Percentiles rank a stretch among this genome's conserved stretches.
phyloP scores from a whole-genome alignment of 2,329 filamentous ascomycete species.

The Microcyclospora tardicrescens region DNA sequence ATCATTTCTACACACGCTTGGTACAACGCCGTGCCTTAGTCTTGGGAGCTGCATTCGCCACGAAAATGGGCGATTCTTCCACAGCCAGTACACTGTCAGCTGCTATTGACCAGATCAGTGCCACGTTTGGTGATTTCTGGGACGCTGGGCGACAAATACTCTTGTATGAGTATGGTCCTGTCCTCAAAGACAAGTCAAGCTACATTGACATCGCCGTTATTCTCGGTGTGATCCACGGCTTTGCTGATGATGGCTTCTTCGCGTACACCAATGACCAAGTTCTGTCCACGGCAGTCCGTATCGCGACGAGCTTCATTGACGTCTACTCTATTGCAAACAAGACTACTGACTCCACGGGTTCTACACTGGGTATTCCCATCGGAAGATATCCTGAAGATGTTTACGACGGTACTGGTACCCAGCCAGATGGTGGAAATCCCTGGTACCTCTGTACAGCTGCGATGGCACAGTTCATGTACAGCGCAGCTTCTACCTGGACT shows the following conservation, averaged over 20 bases:
- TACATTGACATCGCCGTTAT: slow-evolving; percentile 23
- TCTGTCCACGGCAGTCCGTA: slow-evolving; percentile 17
- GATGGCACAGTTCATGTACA: slow-evolving; percentile 21
- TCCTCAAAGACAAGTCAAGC: slow-evolving; percentile 18
- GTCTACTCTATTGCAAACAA: slow-evolving; percentile 18
- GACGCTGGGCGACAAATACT: slow-evolving; percentile 16
- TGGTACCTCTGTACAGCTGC: slow-evolving; percentile 24
- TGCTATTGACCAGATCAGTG: slow-evolving; percentile 15
- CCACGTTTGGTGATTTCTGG: slow-evolving; percentile 21
- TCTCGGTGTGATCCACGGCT: slow-evolving; percentile 22
- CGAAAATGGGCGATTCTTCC: slow-evolving; percentile 14
- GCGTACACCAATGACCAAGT: slow-evolving; percentile 21
- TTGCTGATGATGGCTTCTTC: slow-evolving; percentile 20
- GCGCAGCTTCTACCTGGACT: slow-evolving; percentile 11
- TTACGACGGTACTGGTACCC: slow-evolving; percentile 18
- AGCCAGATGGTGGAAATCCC: slow-evolving; percentile 20
- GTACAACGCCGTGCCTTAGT: slow-evolving; percentile 20
- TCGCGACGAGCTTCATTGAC: slow-evolving; percentile 18
- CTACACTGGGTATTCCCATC: slow-evolving; percentile 6
- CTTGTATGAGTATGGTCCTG: slow-evolving; percentile 23
- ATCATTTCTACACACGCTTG: slow-evolving; percentile 21
- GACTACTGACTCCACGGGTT: slow-evolving; percentile 14
- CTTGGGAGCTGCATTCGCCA: slow-evolving; percentile 18
- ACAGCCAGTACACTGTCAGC: slow-evolving; percentile 15
- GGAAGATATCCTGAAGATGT: slow-evolving; percentile 9